phyloP scores from a whole-genome alignment of 108 stramenopile species.

The Skeletonema tropicum region DNA sequence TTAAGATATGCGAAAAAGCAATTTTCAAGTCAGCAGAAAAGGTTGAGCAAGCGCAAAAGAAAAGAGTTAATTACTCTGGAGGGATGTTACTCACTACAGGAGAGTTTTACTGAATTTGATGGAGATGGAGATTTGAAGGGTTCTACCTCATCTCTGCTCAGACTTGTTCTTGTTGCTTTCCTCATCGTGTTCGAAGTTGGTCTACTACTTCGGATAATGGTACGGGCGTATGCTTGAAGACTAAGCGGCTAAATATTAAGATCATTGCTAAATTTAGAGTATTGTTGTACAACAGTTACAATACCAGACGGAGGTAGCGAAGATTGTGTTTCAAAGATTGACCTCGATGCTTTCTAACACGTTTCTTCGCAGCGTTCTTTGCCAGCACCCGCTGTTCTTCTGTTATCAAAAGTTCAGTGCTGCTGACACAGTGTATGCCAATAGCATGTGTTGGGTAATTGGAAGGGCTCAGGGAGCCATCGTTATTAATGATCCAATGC shows the following conservation, averaged over 20 bases:
- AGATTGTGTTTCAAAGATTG: neutral
- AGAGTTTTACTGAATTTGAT: neutral
- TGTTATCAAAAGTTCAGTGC: neutral
- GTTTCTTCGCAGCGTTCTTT: neutral
- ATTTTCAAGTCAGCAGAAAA: neutral
- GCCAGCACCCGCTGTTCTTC: neutral
- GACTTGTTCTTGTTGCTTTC: neutral
- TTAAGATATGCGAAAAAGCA: slow-evolving; percentile 7
- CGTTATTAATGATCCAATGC: neutral
- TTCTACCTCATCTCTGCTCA: neutral
- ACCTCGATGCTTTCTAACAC: neutral
- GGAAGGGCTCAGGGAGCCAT: neutral
- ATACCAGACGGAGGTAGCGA: neutral
- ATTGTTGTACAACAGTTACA: too few species aligned
- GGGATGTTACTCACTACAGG: neutral
- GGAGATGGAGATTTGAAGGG: neutral
- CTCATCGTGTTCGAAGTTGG: neutral
- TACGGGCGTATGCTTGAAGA: neutral
- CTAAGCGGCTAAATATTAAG: neutral
- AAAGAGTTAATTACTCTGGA: neutral
- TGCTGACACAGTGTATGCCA: neutral
- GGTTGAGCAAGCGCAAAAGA: neutral
- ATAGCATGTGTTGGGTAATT: neutral
- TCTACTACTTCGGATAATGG: neutral
- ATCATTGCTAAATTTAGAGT: neutral